These are phyloP conservation scores for Globisporangium spinosum DNA, from an alignment of 352 stramenopile species.

Conservation along the genomic window DNA sequence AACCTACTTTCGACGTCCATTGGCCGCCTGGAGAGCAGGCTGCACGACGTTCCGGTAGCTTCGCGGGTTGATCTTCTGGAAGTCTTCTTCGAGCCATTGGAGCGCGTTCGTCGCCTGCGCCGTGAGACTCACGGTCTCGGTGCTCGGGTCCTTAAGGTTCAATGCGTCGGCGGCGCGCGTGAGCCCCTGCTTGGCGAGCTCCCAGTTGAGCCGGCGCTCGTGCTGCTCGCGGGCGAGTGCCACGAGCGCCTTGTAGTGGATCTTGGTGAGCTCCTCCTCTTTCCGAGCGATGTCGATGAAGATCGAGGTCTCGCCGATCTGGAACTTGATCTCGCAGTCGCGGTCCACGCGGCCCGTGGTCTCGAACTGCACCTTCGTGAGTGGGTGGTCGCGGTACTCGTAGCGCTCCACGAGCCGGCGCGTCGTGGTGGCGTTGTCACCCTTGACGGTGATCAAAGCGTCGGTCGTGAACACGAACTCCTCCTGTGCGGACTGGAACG, in stretches of 20 bases:
- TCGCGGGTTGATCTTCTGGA: conserved; percentile 27
- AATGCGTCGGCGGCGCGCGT: conserved; percentile 29
- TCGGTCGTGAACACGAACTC: conserved; percentile 70
- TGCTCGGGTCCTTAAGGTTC: conserved; percentile 26
- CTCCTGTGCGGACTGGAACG: conserved; percentile 47
- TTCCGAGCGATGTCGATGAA: conserved; percentile 55
- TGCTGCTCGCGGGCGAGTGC: conserved; percentile 41
- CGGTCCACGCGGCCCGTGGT: conserved; percentile 51
- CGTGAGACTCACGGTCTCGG: conserved; percentile 19
- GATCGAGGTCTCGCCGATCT: conserved; percentile 32
- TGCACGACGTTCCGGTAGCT: conserved; percentile 33
- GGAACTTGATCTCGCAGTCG: conserved; percentile 68
- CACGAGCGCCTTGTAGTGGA: conserved; percentile 50
- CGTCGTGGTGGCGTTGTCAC: conserved; percentile 42
- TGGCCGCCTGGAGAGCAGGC: not conserved
- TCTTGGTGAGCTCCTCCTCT: conserved; percentile 41
- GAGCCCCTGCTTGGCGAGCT: conserved; percentile 30
- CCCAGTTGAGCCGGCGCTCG: conserved; percentile 29
- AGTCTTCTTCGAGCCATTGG: conserved; percentile 33
- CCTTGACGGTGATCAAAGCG: conserved; percentile 37
- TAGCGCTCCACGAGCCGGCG: conserved; percentile 43
- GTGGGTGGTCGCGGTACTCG: conserved; percentile 35
- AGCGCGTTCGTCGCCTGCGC: conserved; percentile 22
- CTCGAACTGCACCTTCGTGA: conserved; percentile 42
- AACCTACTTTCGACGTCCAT: conserved; percentile 3